phyloP scores from a whole-genome alignment of 75 land plant genomes.

The Sequoia sempervirens region DNA sequence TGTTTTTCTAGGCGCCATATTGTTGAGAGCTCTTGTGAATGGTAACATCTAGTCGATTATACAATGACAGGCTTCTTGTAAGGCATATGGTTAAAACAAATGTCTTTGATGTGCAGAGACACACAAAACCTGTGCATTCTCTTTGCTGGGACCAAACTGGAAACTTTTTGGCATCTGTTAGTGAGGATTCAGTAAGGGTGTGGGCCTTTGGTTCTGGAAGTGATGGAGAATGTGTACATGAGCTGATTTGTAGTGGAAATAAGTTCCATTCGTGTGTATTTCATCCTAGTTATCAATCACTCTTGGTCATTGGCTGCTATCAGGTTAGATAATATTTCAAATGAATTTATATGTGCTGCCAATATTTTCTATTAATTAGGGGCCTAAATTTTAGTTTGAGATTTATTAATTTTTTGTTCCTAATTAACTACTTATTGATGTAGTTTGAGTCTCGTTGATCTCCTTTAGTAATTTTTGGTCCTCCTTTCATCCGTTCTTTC shows the following conservation, averaged over 20 bases:
- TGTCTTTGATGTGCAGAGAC: constrained; percentile 51
- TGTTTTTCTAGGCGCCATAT: background rate
- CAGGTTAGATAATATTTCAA: constrained; percentile 39
- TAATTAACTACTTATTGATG: background rate
- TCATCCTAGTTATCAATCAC: constrained; percentile 54
- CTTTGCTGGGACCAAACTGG: constrained; percentile 87
- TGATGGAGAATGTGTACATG: constrained; percentile 86
- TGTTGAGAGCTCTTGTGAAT: background rate
- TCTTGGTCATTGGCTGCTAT: constrained; percentile 78
- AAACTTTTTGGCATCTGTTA: constrained; percentile 76
- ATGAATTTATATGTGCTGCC: background rate
- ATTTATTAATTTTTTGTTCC: background rate
- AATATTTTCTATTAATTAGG: background rate
- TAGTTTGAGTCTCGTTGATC: background rate
- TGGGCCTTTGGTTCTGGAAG: constrained; percentile 74
- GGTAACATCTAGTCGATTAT: background rate
- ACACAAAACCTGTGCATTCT: constrained; percentile 75
- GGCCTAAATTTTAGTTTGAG: background rate
- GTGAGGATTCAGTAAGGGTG: constrained; percentile 88
- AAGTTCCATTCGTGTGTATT: constrained; percentile 69
- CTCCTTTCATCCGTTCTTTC: background rate
- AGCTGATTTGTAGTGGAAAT: constrained; percentile 69
- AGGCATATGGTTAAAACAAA: background rate
- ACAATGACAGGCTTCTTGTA: background rate
- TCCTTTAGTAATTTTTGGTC: background rate